phyloP scores from a whole-genome alignment of 129 eudicot genomes.

The Kitagawia praeruptora region DNA sequence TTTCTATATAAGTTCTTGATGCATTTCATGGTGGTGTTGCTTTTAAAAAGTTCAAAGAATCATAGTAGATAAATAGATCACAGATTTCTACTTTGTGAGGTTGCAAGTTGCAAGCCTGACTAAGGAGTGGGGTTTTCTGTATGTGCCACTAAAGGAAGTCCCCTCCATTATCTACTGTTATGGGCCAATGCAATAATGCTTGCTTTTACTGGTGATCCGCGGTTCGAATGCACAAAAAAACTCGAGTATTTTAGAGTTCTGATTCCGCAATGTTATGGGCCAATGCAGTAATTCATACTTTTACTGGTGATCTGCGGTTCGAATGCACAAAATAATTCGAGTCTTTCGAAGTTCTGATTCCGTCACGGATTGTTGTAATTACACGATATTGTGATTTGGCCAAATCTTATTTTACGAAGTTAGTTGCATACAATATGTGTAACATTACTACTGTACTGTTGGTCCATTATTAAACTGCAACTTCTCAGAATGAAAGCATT shows the following conservation, averaged over 20 bases:
- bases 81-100: not conserved
- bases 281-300: not conserved
- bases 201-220: not conserved
- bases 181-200: not conserved
- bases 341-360: not conserved
- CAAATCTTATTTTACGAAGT: not conserved
- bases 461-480: not conserved
- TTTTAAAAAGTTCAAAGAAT: not conserved
- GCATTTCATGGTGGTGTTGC: not conserved
- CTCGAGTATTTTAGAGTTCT: not conserved
- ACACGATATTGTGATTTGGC: not conserved
- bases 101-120: conserved; percentile 1
- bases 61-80: not conserved
- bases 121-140: not conserved
- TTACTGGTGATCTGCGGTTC: not conserved
- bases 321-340: not conserved
- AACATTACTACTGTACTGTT: not conserved
- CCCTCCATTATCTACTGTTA: not conserved
- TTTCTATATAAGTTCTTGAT: conserved; percentile 1
- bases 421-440: not conserved
- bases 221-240: not conserved
- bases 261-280: not conserved
- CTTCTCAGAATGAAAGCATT: not conserved
- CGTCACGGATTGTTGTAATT: not conserved
- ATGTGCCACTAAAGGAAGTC: not conserved